These are phyloP conservation scores for Trichoderma koningii DNA, from an alignment of 2,329 filamentous ascomycete genomes.

Conservation along the genomic window DNA sequence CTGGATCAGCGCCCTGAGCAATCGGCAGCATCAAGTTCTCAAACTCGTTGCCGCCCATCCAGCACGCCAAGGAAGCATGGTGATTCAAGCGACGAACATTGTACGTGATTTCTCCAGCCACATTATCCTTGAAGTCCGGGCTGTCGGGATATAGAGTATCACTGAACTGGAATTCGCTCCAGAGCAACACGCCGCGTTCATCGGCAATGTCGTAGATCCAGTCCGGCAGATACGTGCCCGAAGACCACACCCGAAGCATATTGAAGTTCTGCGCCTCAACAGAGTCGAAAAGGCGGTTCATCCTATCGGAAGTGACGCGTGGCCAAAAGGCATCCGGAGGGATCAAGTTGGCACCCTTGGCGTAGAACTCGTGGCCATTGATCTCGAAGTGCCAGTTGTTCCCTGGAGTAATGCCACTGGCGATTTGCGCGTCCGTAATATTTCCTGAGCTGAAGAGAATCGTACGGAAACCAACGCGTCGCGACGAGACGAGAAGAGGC, in stretches of 20 bases:
- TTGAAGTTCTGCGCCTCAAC: conserved; percentile 60
- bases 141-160: conserved; percentile 61
- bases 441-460: conserved; percentile 60
- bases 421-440: conserved; percentile 55
- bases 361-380: conserved; percentile 65
- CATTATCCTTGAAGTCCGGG: conserved; percentile 55
- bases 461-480: conserved; percentile 57
- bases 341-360: conserved; percentile 35
- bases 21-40: conserved; percentile 55
- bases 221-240: conserved; percentile 60
- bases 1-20: conserved; percentile 45
- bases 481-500: conserved; percentile 17
- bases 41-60: conserved; percentile 62
- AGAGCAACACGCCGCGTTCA: conserved; percentile 61
- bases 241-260: conserved; percentile 65
- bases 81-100: conserved; percentile 63
- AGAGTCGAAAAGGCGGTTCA: conserved; percentile 51
- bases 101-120: conserved; percentile 57
- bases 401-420: conserved; percentile 48
- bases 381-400: conserved; percentile 65
- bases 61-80: conserved; percentile 57
- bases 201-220: conserved; percentile 66
- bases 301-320: conserved; percentile 55
- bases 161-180: conserved; percentile 65
- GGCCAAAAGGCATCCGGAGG: conserved; percentile 32